Base-by-base conservation (phyloP, 2,329 filamentous ascomycete species). In the Fusarium setosum region DNA sequence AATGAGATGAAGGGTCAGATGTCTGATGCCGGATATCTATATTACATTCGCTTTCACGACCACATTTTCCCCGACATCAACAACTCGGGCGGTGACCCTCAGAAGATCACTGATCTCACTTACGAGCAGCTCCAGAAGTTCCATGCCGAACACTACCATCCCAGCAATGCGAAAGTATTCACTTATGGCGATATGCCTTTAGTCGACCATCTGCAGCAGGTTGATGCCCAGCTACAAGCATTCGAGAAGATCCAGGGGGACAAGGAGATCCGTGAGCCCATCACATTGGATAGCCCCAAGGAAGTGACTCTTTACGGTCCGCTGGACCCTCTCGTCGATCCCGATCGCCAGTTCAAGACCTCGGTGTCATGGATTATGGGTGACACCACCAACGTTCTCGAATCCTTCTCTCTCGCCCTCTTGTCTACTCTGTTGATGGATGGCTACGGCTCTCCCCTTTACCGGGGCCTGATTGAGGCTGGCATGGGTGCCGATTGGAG, bases 1-100 rank as follows among this genome's bases (percentile, higher is more conserved):
- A 99, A 99, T 73, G 96, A 99, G 81, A 99, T 99, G 96, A 99
- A 99, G 81, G 96, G 96, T 0, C 94, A 97, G 75, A 97, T 98
- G 90, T 98, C 96, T 3, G 96, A 99, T 77, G 94, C 95, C 7
- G 93, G 93, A 68, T 99, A 99, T 73, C 83, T 98, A 1, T 99
- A 93, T 82, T 98, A 97, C 77, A 97, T 97, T 69, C 88, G 91
- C 52, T 99, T 97, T 79, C 93, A 97, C 75, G 94, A 98, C 72
- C 91, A 96, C 75, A 93, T 99, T 53, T 96, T 97, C 75, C 96
- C 96, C 0, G 91, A 91, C 34, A 91, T 99, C 76, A 92, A 99
- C 81, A 98, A 99, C 80, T 98, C 95, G 2, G 96, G 96, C 31
- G 96, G 96, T 54, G 96, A 99, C 75, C 96, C 96, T 0, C 91